phyloP scores from a whole-genome alignment of 2,329 filamentous ascomycete species.

The Cercospora zeae-maydis region DNA sequence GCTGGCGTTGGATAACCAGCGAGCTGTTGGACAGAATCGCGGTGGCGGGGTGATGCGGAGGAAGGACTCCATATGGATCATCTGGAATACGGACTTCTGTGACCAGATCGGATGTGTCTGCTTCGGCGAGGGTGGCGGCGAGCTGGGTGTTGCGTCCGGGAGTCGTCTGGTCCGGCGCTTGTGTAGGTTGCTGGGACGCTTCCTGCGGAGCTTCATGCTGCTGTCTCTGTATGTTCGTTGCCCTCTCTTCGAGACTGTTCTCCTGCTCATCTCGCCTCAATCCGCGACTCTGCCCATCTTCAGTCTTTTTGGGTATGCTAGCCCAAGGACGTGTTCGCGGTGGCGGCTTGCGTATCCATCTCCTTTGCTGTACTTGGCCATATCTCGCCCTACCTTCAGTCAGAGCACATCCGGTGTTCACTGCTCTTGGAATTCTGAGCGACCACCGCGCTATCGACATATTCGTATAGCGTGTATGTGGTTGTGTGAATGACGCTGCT shows the following conservation, averaged over 20 bases:
- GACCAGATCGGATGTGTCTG: slow-evolving; percentile 49
- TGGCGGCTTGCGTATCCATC: slow-evolving; percentile 24
- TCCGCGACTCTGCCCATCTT: background rate
- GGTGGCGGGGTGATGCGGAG: slow-evolving; percentile 55
- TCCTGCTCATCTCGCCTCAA: background rate
- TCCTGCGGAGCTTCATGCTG: background rate
- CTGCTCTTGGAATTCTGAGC: slow-evolving; percentile 18
- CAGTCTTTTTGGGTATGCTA: slow-evolving; percentile 7
- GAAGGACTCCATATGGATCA: slow-evolving; percentile 58
- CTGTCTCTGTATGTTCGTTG: background rate
- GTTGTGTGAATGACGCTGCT: background rate
- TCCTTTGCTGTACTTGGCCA: slow-evolving; percentile 15
- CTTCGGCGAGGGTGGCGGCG: slow-evolving; percentile 45
- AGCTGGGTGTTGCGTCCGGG: slow-evolving; percentile 38
- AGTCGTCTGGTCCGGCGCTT: slow-evolving; percentile 27
- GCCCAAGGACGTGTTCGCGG: slow-evolving; percentile 22
- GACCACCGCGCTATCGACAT: slow-evolving; percentile 24
- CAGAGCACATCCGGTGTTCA: background rate
- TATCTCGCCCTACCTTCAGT: background rate
- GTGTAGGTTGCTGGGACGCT: slow-evolving; percentile 8
- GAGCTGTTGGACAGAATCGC: slow-evolving; percentile 58
- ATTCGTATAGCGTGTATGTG: background rate
- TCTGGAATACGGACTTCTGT: slow-evolving; percentile 60
- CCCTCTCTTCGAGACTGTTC: background rate
- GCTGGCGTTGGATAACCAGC: slow-evolving; percentile 59